A percentile compares a stretch with the other conserved stretches of the same genome.
Evolutionary conservation across 2,329 filamentous ascomycete species (phyloP).

Genomic region (Thelonectria rubi): DNA sequence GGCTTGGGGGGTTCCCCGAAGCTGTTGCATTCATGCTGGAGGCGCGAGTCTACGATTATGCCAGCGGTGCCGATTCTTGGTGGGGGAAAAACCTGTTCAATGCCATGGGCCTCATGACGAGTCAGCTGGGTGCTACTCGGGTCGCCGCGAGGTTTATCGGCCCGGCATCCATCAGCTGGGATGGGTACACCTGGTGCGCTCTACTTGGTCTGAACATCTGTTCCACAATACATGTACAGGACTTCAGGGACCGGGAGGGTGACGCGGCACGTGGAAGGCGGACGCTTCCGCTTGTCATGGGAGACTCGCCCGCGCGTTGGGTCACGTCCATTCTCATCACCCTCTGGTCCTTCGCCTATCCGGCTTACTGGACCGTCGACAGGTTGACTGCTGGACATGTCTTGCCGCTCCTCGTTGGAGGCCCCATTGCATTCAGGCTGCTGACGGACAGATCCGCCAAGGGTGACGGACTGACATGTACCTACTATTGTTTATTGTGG

Average conservation of each 20-base stretch:
- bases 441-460: not conserved
- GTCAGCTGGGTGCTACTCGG: not conserved
- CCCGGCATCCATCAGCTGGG: not conserved
- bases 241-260: not conserved
- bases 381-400: not conserved
- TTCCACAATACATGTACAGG: constrained; percentile 3
- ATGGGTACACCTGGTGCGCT: not conserved
- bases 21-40: not conserved
- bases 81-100: constrained; percentile 5
- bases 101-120: not conserved
- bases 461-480: not conserved
- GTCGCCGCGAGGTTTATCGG: not conserved
- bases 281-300: not conserved
- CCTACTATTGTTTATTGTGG: not conserved
- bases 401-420: not conserved
- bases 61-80: not conserved
- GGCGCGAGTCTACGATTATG: not conserved
- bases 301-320: not conserved
- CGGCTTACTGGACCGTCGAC: not conserved
- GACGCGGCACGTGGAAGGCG: constrained; percentile 1
- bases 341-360: not conserved
- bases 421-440: not conserved
- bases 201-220: not conserved
- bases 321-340: not conserved
- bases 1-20: constrained; percentile 6